Evolutionary conservation across 176 grass and related monocot genomes (phyloP).

Genomic region (Avena eriantha): DNA sequence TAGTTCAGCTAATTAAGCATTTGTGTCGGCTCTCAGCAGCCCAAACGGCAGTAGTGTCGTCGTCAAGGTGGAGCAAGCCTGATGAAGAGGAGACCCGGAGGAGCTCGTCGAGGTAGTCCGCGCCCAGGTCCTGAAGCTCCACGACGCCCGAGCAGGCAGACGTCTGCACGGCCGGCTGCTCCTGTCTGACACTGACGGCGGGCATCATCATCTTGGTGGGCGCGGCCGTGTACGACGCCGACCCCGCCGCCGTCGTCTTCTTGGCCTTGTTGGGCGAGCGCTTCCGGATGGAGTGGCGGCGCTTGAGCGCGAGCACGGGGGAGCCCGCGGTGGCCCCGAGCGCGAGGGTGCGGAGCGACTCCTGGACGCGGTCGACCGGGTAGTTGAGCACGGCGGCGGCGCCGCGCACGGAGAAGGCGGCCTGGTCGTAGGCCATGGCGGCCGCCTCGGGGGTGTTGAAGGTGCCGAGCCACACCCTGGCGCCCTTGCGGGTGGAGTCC

Average conservation of each 20-base stretch:
- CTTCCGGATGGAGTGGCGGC: conserved; percentile 70
- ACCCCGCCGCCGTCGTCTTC: too few species aligned
- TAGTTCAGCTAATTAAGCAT: too few species aligned
- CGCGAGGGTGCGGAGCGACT: conserved; percentile 66
- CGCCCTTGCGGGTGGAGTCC: conserved; percentile 62
- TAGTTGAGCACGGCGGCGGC: conserved; percentile 78
- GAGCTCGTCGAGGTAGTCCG: too few species aligned
- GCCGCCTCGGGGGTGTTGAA: conserved; percentile 77
- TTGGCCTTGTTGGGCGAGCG: conserved; percentile 53
- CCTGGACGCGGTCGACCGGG: conserved; percentile 65
- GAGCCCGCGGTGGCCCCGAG: conserved; percentile 38
- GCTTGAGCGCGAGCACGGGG: conserved; percentile 71
- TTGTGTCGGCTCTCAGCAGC: too few species aligned
- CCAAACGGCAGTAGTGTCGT: too few species aligned
- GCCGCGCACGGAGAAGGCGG: conserved; percentile 80
- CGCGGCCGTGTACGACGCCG: too few species aligned
- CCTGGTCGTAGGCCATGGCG: conserved; percentile 87
- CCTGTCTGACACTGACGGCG: too few species aligned
- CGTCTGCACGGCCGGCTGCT: too few species aligned
- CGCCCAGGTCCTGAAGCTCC: too few species aligned
- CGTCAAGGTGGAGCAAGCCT: too few species aligned
- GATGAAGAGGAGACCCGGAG: too few species aligned
- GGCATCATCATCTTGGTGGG: not conserved
- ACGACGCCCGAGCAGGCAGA: too few species aligned
- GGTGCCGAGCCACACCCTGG: conserved; percentile 61